phyloP scores from a whole-genome alignment of 768 basidiomycete genomes.

The Austroboletus festivus region DNA sequence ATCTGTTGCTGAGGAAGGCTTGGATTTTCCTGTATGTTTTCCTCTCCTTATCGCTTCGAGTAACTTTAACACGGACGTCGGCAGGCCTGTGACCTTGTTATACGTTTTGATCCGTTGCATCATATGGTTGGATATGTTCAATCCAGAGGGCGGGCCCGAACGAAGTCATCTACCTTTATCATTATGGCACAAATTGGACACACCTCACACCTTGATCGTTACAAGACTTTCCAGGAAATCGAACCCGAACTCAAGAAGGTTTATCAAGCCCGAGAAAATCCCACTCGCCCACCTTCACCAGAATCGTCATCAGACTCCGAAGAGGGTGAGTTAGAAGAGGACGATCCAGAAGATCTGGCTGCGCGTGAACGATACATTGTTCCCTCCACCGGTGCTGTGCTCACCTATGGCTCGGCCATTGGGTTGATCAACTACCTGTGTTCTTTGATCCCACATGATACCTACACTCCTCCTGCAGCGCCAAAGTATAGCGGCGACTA shows the following conservation, averaged over 20 bases:
- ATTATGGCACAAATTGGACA: slow-evolving; percentile 74
- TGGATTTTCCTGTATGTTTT: slow-evolving; percentile 74
- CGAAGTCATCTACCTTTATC: slow-evolving; percentile 71
- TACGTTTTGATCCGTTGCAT: slow-evolving; percentile 79
- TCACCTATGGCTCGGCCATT: slow-evolving; percentile 77
- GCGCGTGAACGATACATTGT: slow-evolving; percentile 74
- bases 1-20: slow-evolving; percentile 87
- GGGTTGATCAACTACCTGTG: slow-evolving; percentile 73
- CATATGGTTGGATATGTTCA: slow-evolving; percentile 89
- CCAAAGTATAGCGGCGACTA: slow-evolving; percentile 67
- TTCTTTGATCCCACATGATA: slow-evolving; percentile 69
- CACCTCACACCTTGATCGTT: slow-evolving; percentile 51
- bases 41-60: not conserved
- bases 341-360: slow-evolving; percentile 54
- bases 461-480: slow-evolving; percentile 56
- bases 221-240: slow-evolving; percentile 52
- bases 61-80: slow-evolving; percentile 2
- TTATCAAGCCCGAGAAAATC: slow-evolving; percentile 52
- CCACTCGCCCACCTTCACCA: slow-evolving; percentile 28
- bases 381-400: slow-evolving; percentile 66
- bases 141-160: slow-evolving; percentile 82
- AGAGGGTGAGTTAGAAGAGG: slow-evolving; percentile 40
- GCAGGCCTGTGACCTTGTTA: slow-evolving; percentile 82
- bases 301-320: slow-evolving; percentile 25
- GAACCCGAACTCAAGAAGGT: slow-evolving; percentile 64